A percentile compares a stretch with the other conserved stretches of the same genome.
Evolutionary conservation across 306 rosid species (phyloP).

Genomic region (Fragaria vesca): DNA sequence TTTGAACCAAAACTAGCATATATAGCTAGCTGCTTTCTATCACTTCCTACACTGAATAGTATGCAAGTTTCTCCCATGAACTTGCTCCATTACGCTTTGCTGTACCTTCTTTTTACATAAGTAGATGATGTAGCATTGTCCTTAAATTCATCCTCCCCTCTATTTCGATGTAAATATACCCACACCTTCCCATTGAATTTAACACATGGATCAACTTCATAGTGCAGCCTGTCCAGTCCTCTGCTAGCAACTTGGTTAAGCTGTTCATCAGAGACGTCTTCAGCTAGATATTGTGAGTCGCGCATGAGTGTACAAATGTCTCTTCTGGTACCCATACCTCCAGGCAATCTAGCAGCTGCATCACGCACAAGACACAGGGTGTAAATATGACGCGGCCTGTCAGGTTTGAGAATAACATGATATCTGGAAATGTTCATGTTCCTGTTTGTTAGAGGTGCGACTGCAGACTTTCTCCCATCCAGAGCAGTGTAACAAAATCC

Average conservation of each 20-base stretch:
- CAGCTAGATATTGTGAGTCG: constrained; percentile 63
- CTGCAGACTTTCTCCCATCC: constrained; percentile 66
- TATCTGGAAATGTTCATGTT: constrained; percentile 49
- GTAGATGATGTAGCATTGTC: constrained; percentile 65
- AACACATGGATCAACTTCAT: constrained; percentile 69
- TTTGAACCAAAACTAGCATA: not conserved
- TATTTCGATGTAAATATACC: constrained; percentile 69
- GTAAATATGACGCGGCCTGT: constrained; percentile 57
- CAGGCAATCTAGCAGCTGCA: constrained; percentile 79
- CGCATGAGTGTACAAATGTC: constrained; percentile 64
- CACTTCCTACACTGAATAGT: not conserved
- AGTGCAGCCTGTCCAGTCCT: constrained; percentile 63
- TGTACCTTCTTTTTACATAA: constrained; percentile 33
- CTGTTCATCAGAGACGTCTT: constrained; percentile 61
- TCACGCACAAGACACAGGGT: constrained; percentile 66
- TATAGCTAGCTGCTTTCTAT: not conserved
- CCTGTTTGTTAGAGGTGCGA: constrained; percentile 57
- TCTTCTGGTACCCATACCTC: constrained; percentile 69
- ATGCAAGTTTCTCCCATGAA: not conserved
- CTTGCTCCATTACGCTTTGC: not conserved
- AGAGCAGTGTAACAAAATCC: constrained; percentile 67
- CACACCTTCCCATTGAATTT: constrained; percentile 60
- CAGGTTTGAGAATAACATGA: constrained; percentile 62
- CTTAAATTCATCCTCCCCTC: constrained; percentile 70
- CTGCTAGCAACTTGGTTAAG: constrained; percentile 53